These are phyloP conservation scores for Monilinia aucupariae DNA, from an alignment of 2,329 filamentous ascomycete species.

Conservation along the genomic window DNA sequence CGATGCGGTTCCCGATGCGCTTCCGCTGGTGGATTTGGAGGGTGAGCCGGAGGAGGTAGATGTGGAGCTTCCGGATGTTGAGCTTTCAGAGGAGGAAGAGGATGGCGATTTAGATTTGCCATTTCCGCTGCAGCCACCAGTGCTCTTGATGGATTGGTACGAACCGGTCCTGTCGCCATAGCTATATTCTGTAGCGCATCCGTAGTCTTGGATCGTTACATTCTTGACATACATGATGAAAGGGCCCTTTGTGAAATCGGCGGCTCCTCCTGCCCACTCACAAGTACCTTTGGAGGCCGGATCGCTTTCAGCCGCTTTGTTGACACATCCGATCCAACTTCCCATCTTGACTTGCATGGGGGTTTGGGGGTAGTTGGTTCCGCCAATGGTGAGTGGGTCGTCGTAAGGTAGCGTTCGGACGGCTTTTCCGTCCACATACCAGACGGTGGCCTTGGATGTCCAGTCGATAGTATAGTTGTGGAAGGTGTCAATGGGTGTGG, in stretches of 20 bases:
- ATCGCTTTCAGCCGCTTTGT: constrained; percentile 38
- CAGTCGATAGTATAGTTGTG: constrained; percentile 67
- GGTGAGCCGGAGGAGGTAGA: neutral
- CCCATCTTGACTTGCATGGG: constrained; percentile 63
- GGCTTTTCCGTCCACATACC: constrained; percentile 50
- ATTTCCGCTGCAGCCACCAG: constrained; percentile 24
- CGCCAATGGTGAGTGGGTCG: constrained; percentile 44
- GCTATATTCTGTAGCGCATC: constrained; percentile 45
- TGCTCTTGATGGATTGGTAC: constrained; percentile 44
- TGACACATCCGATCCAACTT: constrained; percentile 43
- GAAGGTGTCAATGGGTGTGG: constrained; percentile 37
- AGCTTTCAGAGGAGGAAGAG: neutral
- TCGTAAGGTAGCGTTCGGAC: constrained; percentile 44
- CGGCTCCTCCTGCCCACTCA: constrained; percentile 60
- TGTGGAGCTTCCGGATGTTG: too few relatives aligned
- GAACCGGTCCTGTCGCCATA: constrained; percentile 45
- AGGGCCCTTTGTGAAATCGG: constrained; percentile 41
- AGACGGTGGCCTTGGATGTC: constrained; percentile 53
- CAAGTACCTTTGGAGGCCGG: constrained; percentile 52
- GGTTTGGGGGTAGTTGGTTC: constrained; percentile 60
- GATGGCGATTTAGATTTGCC: constrained; percentile 7
- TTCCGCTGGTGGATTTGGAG: neutral
- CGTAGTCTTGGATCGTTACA: constrained; percentile 46
- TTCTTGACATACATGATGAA: constrained; percentile 48
- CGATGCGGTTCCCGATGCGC: neutral